A percentile compares a stretch with the other conserved stretches of the same genome.
Evolutionary conservation across 371 early-diverging fungal species (phyloP).

Genomic region (Dichotomocladium elegans): DNA sequence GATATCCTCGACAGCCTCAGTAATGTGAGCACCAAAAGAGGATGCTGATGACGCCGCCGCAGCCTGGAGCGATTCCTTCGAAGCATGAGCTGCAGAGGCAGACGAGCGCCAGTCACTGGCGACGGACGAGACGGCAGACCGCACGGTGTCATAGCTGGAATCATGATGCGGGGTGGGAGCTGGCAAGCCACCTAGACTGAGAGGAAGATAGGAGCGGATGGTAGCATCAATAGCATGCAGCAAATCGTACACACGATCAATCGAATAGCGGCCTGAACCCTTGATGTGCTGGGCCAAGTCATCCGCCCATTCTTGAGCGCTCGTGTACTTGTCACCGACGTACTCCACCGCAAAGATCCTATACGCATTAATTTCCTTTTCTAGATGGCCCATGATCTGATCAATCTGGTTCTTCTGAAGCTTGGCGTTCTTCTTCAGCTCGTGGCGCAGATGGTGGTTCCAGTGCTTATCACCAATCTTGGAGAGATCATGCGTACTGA

Average conservation of each 20-base stretch:
- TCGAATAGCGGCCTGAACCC: conserved; percentile 1
- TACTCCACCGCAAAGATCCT: conserved; percentile 48
- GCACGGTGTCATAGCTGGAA: conserved; percentile 19
- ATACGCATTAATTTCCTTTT: conserved; percentile 34
- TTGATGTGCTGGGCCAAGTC: conserved; percentile 4
- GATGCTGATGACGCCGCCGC: neutral
- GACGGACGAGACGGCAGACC: conserved; percentile 9
- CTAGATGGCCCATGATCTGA: conserved; percentile 16
- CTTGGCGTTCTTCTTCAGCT: conserved; percentile 27
- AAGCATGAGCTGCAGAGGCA: neutral
- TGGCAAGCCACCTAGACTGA: neutral
- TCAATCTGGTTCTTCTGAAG: conserved; percentile 28
- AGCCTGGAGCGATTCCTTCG: neutral
- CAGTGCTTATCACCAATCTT: conserved; percentile 28
- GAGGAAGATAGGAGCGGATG: neutral
- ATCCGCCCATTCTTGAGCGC: conserved; percentile 19
- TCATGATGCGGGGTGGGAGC: conserved; percentile 2
- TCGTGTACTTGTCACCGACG: conserved; percentile 21
- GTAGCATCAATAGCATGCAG: neutral
- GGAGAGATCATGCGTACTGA: conserved; percentile 18
- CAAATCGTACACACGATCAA: conserved; percentile 6
- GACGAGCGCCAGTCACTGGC: conserved; percentile 6
- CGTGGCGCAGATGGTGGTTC: conserved; percentile 26
- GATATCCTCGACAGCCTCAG: conserved; percentile 15
- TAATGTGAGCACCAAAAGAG: conserved; percentile 13